Base-by-base conservation (phyloP, 176 grass and related monocot genomes). In the Cenchrus americanus region DNA sequence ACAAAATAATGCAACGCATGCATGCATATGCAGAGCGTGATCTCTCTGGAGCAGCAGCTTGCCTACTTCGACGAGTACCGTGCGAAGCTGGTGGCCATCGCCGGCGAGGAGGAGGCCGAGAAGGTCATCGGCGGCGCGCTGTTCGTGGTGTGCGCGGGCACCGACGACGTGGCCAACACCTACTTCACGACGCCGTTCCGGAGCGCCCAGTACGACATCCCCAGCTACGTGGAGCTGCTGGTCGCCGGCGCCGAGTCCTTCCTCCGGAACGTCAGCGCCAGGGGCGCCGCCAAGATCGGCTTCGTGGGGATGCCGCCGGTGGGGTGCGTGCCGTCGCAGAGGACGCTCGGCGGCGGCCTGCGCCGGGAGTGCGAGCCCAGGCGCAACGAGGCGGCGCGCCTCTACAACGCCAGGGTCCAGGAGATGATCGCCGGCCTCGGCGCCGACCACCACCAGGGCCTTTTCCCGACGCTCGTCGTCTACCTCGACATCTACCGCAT, bases 131-230 rank as follows among this genome's bases (percentile, higher is more conserved):
- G 79, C 0, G 66, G 89, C 0, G 86, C 88, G n/a, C 22, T 98
- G 0, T 98, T 87, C 73, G 10, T 95, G 2, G 81, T 98, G 14
- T 95, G 91, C 60, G 82, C 86, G 0, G 96, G 96, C 37, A 90
- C 88, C 2, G 91, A 98, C 58, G 96, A 98, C 62, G 18, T 98
- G 1, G 91, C 93, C 10, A 95, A 93, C 72, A 98, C 96, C 62
- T 98, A 98, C 72, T 98, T 92, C 86, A 90, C 85, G 2, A 85
- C 85, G 11, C 93, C 93, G 0, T 93, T 95, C 49, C 75, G 96
- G 5, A 77, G 46, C 17, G 4, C 22, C 0, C 30, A 90, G 77
- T 98, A 94, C 63, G 93, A 98, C 84, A 80, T 95, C 69, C 91
- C 87, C 1, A 90, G 93, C 24, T 98, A 98, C 67, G 89, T 94